Percentiles rank a stretch among this genome's conserved stretches.
Evolutionary conservation across 2,329 filamentous ascomycete species (phyloP).

Genomic region (Aspergillus candidus): DNA sequence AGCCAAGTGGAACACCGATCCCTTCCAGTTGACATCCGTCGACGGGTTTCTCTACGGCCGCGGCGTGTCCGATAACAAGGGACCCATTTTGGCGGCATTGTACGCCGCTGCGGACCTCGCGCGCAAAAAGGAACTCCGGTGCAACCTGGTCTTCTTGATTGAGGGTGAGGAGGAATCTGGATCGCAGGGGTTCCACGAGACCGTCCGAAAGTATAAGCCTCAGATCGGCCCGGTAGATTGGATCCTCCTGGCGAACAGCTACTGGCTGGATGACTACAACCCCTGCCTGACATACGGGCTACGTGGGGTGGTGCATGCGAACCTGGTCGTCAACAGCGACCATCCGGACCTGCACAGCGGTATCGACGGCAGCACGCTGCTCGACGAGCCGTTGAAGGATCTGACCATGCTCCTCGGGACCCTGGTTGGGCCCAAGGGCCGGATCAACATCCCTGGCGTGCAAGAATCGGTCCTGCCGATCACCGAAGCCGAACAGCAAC

Average conservation of each 20-base stretch:
- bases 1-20: slow-evolving; percentile 78
- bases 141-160: slow-evolving; percentile 88
- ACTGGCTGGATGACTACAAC: slow-evolving; percentile 95
- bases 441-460: slow-evolving; percentile 79
- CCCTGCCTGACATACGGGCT: slow-evolving; percentile 94
- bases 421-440: slow-evolving; percentile 73
- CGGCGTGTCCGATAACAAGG: slow-evolving; percentile 97
- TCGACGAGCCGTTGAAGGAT: slow-evolving; percentile 89
- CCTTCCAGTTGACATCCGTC: slow-evolving; percentile 80
- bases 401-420: slow-evolving; percentile 75
- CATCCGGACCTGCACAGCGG: slow-evolving; percentile 90
- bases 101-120: slow-evolving; percentile 88
- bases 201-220: slow-evolving; percentile 70
- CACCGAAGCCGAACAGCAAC: slow-evolving; percentile 66
- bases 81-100: slow-evolving; percentile 85
- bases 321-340: slow-evolving; percentile 76
- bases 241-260: slow-evolving; percentile 92
- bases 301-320: slow-evolving; percentile 88
- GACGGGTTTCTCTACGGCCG: slow-evolving; percentile 93
- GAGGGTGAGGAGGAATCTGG: slow-evolving; percentile 96
- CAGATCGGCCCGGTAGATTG: slow-evolving; percentile 89
- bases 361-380: slow-evolving; percentile 86
- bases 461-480: slow-evolving; percentile 77
- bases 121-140: slow-evolving; percentile 73
- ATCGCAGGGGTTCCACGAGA: slow-evolving; percentile 81